Evolutionary conservation across 2,329 filamentous ascomycete genomes (phyloP).

Genomic region (Calonectria hawksworthii): DNA sequence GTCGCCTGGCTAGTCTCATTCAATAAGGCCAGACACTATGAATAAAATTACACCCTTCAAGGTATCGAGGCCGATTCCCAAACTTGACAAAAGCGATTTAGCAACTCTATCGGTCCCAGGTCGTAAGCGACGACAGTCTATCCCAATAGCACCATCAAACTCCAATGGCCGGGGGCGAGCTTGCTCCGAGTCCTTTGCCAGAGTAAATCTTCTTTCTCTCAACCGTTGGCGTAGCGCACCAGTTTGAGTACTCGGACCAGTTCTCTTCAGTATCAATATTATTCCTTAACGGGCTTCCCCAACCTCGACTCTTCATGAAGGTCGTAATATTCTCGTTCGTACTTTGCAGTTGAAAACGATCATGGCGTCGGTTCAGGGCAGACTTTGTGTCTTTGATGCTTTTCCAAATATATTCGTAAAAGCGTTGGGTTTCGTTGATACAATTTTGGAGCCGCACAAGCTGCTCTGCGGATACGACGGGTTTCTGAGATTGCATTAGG

Average conservation of each 20-base stretch:
- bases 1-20: too few relatives aligned
- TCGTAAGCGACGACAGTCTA: neutral
- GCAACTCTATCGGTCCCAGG: neutral
- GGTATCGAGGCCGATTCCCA: neutral
- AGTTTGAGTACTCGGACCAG: slow-evolving; percentile 27
- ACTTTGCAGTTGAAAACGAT: neutral
- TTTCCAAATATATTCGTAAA: slow-evolving; percentile 18
- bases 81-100: neutral
- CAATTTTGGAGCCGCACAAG: slow-evolving; percentile 27
- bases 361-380: slow-evolving; percentile 17
- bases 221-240: slow-evolving; percentile 22
- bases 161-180: neutral
- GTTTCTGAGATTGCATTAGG: neutral
- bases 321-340: neutral
- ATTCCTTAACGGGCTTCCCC: slow-evolving; percentile 41
- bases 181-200: neutral
- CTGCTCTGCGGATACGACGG: slow-evolving; percentile 19
- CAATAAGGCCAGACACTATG: too few relatives aligned
- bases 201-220: slow-evolving; percentile 23
- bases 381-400: slow-evolving; percentile 12
- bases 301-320: slow-evolving; percentile 40
- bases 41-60: neutral
- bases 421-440: slow-evolving; percentile 11
- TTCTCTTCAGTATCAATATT: slow-evolving; percentile 33
- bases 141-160: neutral